Evolutionary conservation across 306 rosid species (phyloP).

Genomic region (Quercus mongolica): DNA sequence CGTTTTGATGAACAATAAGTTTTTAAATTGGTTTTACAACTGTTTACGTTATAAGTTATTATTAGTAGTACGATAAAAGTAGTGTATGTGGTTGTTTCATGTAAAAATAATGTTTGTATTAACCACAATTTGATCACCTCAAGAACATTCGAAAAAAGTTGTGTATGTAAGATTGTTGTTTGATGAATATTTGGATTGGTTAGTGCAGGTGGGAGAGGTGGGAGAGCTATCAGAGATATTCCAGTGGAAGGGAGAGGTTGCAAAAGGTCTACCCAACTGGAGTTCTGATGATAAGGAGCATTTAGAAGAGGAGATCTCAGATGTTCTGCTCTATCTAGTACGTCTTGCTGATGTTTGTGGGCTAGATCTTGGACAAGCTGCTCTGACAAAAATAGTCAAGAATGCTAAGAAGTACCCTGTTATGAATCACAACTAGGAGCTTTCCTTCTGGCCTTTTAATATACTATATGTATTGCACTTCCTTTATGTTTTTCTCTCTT

Average conservation of each 20-base stretch:
- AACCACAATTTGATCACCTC: no score
- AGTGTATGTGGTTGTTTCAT: no score
- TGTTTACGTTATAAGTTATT: no score
- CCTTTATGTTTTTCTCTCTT: background rate
- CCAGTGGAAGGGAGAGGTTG: conserved; percentile 94
- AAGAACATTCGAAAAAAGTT: no score
- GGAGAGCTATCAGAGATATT: conserved; percentile 92
- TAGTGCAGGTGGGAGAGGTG: conserved; percentile 74
- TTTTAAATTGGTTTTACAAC: no score
- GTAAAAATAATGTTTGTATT: no score
- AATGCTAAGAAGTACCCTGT: conserved; percentile 83
- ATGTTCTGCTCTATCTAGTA: conserved; percentile 81
- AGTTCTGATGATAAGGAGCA: conserved; percentile 72
- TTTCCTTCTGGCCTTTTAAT: background rate
- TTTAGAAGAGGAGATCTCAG: conserved; percentile 89
- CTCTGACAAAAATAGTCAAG: conserved; percentile 62
- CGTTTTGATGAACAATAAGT: no score
- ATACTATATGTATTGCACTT: background rate
- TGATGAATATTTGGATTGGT: background rate
- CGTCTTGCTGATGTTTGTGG: conserved; percentile 90
- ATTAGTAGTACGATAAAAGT: no score
- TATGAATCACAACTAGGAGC: conserved; percentile 1
- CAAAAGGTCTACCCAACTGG: conserved; percentile 76
- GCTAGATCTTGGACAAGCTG: conserved; percentile 89
- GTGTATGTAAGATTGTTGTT: background rate